These are phyloP conservation scores for Leishmania tarentolae DNA, from an alignment of 208 protist species.

Conservation along the genomic window DNA sequence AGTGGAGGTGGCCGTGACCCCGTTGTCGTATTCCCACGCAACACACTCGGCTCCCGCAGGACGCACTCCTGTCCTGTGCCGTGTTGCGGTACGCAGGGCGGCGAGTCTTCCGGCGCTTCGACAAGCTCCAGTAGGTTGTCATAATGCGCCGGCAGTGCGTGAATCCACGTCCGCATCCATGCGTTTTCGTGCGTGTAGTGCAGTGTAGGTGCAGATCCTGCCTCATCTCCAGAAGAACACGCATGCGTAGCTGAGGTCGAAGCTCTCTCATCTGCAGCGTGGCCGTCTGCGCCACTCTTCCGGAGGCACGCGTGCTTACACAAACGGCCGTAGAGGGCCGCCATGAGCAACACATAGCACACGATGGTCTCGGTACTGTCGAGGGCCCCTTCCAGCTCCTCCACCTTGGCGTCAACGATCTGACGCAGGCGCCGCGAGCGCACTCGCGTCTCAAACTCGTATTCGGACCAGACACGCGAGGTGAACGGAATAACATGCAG, in stretches of 20 bases:
- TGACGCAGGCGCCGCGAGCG: slow-evolving; percentile 15
- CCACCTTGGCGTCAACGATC: slow-evolving; percentile 32
- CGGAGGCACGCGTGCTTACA: background rate
- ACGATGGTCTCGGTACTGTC: slow-evolving; percentile 72
- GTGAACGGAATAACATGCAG: slow-evolving; percentile 30
- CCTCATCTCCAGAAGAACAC: background rate
- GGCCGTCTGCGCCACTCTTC: background rate
- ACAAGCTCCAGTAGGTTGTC: slow-evolving; percentile 86
- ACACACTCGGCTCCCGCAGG: background rate
- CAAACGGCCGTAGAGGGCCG: slow-evolving; percentile 51
- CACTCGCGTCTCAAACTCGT: slow-evolving; percentile 25
- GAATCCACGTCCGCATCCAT: slow-evolving; percentile 81
- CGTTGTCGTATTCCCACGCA: background rate
- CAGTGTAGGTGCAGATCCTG: slow-evolving; percentile 10
- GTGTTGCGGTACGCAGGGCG: background rate
- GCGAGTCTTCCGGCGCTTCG: background rate
- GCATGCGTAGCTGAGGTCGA: background rate
- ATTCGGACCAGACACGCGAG: slow-evolving; percentile 25
- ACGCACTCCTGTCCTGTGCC: background rate
- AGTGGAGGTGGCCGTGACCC: slow-evolving; percentile 2
- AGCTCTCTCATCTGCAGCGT: background rate
- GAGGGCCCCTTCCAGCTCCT: slow-evolving; percentile 38
- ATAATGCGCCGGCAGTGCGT: slow-evolving; percentile 62
- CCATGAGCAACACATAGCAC: slow-evolving; percentile 70
- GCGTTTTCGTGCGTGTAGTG: slow-evolving; percentile 52